Percentiles rank a stretch among this genome's conserved stretches.
phyloP scores from a whole-genome alignment of 75 land plant genomes.

The Chamaecyparis obtusa region DNA sequence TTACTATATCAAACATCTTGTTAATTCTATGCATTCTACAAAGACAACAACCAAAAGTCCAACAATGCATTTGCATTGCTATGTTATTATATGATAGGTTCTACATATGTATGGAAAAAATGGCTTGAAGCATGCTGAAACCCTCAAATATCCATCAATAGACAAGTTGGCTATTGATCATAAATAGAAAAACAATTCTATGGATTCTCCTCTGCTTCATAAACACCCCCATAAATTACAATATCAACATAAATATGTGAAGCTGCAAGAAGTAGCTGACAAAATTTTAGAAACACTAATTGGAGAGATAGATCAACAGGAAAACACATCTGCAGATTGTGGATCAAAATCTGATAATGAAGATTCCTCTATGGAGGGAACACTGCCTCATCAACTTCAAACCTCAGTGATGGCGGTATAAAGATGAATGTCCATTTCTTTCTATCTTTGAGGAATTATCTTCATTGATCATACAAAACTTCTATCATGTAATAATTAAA shows the following conservation, averaged over 20 bases:
- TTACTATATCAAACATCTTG: too few species aligned
- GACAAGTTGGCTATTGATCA: conserved; percentile 70
- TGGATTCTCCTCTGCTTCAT: conserved; percentile 18
- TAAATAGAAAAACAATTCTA: conserved; percentile 54
- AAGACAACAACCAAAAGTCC: too few species aligned
- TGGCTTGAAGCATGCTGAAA: too few species aligned
- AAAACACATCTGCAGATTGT: conserved; percentile 11
- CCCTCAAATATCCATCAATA: too few species aligned
- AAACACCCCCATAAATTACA: conserved; percentile 9
- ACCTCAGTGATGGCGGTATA: conserved; percentile 53
- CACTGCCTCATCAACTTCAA: conserved; percentile 56
- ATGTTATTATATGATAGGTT: too few species aligned
- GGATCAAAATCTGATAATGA: conserved; percentile 13
- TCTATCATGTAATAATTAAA: neutral
- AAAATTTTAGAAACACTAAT: neutral
- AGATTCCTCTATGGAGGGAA: conserved; percentile 39
- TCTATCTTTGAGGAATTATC: neutral
- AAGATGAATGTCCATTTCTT: neutral
- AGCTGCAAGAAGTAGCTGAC: neutral
- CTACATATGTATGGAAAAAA: too few species aligned
- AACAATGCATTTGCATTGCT: too few species aligned
- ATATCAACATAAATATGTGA: conserved; percentile 1
- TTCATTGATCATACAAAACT: neutral
- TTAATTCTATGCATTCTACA: too few species aligned
- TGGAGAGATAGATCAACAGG: neutral